Conservation (phyloP, 2,329 filamentous ascomycete genomes). For the Fusarium zealandicum region DNA sequence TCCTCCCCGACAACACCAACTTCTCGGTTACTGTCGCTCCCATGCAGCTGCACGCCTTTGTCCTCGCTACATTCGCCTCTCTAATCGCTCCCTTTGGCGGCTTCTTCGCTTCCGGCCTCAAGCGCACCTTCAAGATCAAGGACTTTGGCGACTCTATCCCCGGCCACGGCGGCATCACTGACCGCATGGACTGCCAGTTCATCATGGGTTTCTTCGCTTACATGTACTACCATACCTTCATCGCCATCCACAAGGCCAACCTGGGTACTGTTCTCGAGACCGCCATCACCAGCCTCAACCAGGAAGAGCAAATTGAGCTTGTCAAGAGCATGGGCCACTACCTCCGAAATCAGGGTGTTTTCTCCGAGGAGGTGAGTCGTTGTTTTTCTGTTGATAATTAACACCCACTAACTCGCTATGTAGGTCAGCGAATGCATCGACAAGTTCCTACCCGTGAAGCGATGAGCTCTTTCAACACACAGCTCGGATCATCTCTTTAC, state of each 20-base stretch:
- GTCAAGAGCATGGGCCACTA: slow-evolving; percentile 70
- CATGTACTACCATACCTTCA: slow-evolving; percentile 98
- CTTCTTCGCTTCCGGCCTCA: slow-evolving; percentile 97
- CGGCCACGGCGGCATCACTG: slow-evolving; percentile 96
- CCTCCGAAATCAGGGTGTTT: slow-evolving; percentile 67
- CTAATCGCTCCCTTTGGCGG: slow-evolving; percentile 97
- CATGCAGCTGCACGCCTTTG: slow-evolving; percentile 91
- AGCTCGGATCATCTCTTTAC: slow-evolving; percentile 10
- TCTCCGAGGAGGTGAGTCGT: slow-evolving; percentile 44
- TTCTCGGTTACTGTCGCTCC: slow-evolving; percentile 79
- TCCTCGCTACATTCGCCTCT: slow-evolving; percentile 92
- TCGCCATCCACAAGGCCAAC: slow-evolving; percentile 84
- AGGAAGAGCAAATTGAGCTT: slow-evolving; percentile 89
- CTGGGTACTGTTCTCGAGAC: slow-evolving; percentile 89
- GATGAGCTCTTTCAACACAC: slow-evolving; percentile 25
- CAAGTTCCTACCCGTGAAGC: slow-evolving; percentile 32
- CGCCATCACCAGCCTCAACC: slow-evolving; percentile 85
- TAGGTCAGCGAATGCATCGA: slow-evolving; percentile 42
- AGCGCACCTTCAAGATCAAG: slow-evolving; percentile 99
- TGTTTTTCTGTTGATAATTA: background rate
- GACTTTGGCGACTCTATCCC: slow-evolving; percentile 99
- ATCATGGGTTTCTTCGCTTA: slow-evolving; percentile 99
- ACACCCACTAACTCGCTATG: slow-evolving; percentile 6
- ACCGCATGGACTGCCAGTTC: slow-evolving; percentile 99
- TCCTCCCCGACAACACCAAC: slow-evolving; percentile 65